A percentile compares a stretch with the other conserved stretches of the same genome.
Evolutionary conservation across 2,329 filamentous ascomycete genomes (phyloP).

Genomic region (Fonsecaea erecta): DNA sequence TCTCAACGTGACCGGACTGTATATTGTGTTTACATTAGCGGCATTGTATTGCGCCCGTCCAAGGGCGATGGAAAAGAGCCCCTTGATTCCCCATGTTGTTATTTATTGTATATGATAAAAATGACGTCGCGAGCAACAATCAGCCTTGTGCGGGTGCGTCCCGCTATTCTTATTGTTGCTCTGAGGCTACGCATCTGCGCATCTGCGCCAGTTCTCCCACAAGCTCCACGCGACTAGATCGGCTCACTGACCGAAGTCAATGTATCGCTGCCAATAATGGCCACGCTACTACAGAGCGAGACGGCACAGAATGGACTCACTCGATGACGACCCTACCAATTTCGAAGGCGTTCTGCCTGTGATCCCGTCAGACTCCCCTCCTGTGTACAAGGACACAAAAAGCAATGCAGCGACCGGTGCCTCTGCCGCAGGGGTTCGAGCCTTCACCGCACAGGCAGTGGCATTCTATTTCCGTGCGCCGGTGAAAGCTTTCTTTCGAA

Average conservation of each 20-base stretch:
- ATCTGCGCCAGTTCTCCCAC: not conserved
- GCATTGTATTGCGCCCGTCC: not conserved
- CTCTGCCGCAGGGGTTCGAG: conserved; percentile 83
- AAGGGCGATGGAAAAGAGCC: not conserved
- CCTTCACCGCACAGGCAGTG: conserved; percentile 79
- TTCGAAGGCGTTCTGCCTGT: conserved; percentile 35
- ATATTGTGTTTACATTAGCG: not conserved
- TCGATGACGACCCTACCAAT: conserved; percentile 36
- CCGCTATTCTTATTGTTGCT: not conserved
- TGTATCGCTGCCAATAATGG: conserved; percentile 23
- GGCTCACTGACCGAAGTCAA: not conserved
- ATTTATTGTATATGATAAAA: too few relatives aligned
- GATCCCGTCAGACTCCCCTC: conserved; percentile 33
- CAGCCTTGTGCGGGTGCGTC: not conserved
- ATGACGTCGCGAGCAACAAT: not conserved
- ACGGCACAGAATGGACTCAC: conserved; percentile 31
- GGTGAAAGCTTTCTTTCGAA: conserved; percentile 90
- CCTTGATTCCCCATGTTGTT: not conserved
- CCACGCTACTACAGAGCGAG: conserved; percentile 1
- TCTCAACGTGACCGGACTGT: not conserved
- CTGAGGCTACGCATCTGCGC: not conserved
- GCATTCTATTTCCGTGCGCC: conserved; percentile 92
- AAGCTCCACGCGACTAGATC: not conserved
- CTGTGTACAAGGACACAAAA: conserved; percentile 52
- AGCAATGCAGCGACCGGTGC: conserved; percentile 71